Conservation (phyloP, 345 rosid genomes). For the Limnanthes douglasii region DNA sequence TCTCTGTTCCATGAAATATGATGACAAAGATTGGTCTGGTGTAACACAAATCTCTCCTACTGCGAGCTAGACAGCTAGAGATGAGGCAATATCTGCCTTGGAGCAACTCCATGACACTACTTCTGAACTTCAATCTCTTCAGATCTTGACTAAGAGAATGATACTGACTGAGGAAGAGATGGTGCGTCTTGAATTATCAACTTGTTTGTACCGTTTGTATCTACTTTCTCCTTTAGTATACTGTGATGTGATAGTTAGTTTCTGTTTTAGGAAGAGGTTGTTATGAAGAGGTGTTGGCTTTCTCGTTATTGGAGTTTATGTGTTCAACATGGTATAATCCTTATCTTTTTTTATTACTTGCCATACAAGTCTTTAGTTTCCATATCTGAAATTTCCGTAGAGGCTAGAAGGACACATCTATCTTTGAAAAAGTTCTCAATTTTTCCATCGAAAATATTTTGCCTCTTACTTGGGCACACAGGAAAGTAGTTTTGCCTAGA, state of each 20-base stretch:
- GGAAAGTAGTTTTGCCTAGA: too few relatives aligned
- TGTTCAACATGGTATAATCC: conserved; percentile 50
- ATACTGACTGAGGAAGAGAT: conserved; percentile 79
- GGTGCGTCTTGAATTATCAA: conserved; percentile 26
- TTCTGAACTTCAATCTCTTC: conserved; percentile 43
- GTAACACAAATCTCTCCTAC: conserved; percentile 6
- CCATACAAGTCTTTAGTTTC: neutral
- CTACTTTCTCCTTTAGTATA: conserved; percentile 10
- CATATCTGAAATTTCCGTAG: too few relatives aligned
- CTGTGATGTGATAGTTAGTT: conserved; percentile 23
- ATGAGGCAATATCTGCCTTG: conserved; percentile 48
- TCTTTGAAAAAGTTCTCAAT: too few relatives aligned
- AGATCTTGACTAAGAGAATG: conserved; percentile 51
- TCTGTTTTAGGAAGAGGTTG: conserved; percentile 80
- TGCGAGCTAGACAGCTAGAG: conserved; percentile 43
- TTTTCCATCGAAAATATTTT: too few relatives aligned
- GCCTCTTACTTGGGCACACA: too few relatives aligned
- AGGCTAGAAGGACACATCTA: too few relatives aligned
- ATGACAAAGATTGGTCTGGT: neutral
- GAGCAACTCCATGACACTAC: conserved; percentile 60
- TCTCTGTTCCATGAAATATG: neutral
- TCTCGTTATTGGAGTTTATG: conserved; percentile 93
- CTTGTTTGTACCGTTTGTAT: conserved; percentile 4
- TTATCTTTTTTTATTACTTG: neutral
- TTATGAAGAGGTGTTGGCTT: conserved; percentile 98